Evolutionary conservation across 306 rosid genomes (phyloP).

Genomic region (Argentina anserina): DNA sequence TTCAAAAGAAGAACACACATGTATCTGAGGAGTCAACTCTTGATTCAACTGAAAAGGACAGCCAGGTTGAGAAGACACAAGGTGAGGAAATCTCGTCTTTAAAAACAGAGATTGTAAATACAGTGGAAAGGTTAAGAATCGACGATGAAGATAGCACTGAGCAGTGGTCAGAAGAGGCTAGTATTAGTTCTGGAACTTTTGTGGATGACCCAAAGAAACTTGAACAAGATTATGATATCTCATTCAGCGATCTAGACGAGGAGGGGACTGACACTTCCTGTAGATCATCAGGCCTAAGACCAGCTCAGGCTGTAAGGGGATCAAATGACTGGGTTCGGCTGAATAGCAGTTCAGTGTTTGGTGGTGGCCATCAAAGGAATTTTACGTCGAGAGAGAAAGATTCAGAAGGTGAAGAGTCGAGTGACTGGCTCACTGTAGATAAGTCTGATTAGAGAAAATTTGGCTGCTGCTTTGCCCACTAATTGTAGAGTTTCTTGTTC

Average conservation of each 20-base stretch:
- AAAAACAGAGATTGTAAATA: slow-evolving; percentile 33
- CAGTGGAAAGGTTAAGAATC: slow-evolving; percentile 37
- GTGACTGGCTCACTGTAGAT: slow-evolving; percentile 81
- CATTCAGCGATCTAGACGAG: slow-evolving; percentile 85
- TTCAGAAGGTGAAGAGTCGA: slow-evolving; percentile 75
- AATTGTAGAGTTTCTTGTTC: slow-evolving; percentile 42
- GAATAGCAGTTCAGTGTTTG: slow-evolving; percentile 33
- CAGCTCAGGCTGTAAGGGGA: slow-evolving; percentile 34
- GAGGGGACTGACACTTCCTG: slow-evolving; percentile 48
- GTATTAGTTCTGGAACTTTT: slow-evolving; percentile 37
- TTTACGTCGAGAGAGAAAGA: slow-evolving; percentile 50
- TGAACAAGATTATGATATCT: slow-evolving; percentile 54
- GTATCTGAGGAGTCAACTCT: slow-evolving; percentile 30
- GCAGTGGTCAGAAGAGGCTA: slow-evolving; percentile 45
- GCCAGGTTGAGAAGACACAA: slow-evolving; percentile 27
- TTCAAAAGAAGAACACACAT: slow-evolving; percentile 42
- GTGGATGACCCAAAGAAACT: slow-evolving; percentile 34
- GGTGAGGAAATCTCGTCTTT: slow-evolving; percentile 26
- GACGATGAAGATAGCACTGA: slow-evolving; percentile 40
- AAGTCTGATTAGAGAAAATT: slow-evolving; percentile 42
- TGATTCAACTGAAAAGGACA: slow-evolving; percentile 28
- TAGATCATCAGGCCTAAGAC: slow-evolving; percentile 37
- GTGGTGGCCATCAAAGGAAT: slow-evolving; percentile 29
- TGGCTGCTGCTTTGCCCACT: slow-evolving; percentile 22
- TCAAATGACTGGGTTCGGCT: slow-evolving; percentile 83